Evolutionary conservation across 2,329 filamentous ascomycete genomes (phyloP), one percentile per base, ranked within the genome.

Genomic region (Neonectria sp.): DNA sequence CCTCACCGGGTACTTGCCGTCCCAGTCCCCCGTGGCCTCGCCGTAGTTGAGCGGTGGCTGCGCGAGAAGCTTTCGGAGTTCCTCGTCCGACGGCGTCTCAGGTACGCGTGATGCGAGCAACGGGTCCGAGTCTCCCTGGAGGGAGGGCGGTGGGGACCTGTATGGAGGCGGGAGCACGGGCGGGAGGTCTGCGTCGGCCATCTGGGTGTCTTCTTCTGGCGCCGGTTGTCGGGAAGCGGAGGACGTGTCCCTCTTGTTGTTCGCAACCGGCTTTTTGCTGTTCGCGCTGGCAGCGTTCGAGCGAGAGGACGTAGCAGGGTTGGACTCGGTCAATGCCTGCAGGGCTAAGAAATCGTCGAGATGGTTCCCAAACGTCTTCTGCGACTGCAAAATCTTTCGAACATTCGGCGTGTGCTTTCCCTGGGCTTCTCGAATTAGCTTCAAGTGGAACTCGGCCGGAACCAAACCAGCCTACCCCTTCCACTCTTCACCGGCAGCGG

Each of bases 291-390:
- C 71, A 7, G 79, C 73, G n/a, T 78, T 74, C 21, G 81, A 71
- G 31, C 75, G 71, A 33, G 78, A 75, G 5, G 79, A 72, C 3
- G 79, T 73, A 13, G 58, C 75, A 17, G 82, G 71, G 63, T 80
- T 79, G 64, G 76, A 79, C 62, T 83, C 83, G 55, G 80, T 78
- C 33, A 83, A 81, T n/a, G 83, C 82, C 66, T 86, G 84, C 73
- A 90, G 83, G 9, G 93, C 93, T 73, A 93, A 87, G 79, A 92
- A 94, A 79, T 96, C 93, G 73, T 93, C 92, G 53, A 95, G 86
- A 79, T 95, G 91, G 81, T 96, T 95, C 69, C 90, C 89, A 79
- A 95, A 95, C 3, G 92, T 94, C 83, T 95, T 94, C 77, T 94
- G 92, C 29, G 91, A 94, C 71, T 91, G 90, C 63, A 96, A 84